A percentile compares a stretch with the other conserved stretches of the same genome.
These are phyloP conservation scores for Gossypium gossypioides DNA, from an alignment of 441 rosid genomes.

Conservation along the genomic window DNA sequence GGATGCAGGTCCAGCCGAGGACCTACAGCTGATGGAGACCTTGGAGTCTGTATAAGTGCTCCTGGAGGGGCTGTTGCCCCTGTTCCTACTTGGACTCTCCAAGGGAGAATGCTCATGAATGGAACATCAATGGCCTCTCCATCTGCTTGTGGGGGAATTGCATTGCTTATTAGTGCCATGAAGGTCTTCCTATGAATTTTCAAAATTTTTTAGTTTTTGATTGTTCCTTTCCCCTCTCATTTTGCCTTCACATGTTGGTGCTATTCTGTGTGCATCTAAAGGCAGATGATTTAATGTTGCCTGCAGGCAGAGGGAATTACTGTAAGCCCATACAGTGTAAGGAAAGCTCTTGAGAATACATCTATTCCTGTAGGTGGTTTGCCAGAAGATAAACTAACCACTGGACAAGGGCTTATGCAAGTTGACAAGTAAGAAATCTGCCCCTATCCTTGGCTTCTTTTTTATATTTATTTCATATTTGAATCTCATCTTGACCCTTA, in stretches of 20 bases:
- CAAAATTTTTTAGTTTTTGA: background rate
- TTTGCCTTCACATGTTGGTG: slow-evolving; percentile 7
- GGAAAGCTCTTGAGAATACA: slow-evolving; percentile 91
- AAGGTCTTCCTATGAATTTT: slow-evolving; percentile 48
- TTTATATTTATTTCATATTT: slow-evolving; percentile 12
- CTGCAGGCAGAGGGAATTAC: slow-evolving; percentile 71
- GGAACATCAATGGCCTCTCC: slow-evolving; percentile 99
- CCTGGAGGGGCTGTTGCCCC: slow-evolving; percentile 99
- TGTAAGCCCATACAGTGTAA: slow-evolving; percentile 77
- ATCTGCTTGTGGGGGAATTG: slow-evolving; percentile 97
- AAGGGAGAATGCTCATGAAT: slow-evolving; percentile 95
- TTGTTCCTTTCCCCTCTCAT: background rate
- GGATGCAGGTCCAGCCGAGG: slow-evolving; percentile 94
- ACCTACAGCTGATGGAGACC: slow-evolving; percentile 94
- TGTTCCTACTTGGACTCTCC: slow-evolving; percentile 98
- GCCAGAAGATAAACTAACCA: slow-evolving; percentile 76
- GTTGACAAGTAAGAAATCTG: slow-evolving; percentile 69
- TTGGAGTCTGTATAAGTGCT: slow-evolving; percentile 91
- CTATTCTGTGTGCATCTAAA: slow-evolving; percentile 8
- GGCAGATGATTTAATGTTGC: slow-evolving; percentile 20
- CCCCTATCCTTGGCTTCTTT: slow-evolving; percentile 9
- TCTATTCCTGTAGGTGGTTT: slow-evolving; percentile 54
- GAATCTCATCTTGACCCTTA: slow-evolving; percentile 18
- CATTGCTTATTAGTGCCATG: slow-evolving; percentile 87
- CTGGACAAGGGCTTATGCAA: slow-evolving; percentile 95